These are phyloP conservation scores for Fusarium floridanum DNA, from an alignment of 2,329 filamentous ascomycete species.

Conservation along the genomic window DNA sequence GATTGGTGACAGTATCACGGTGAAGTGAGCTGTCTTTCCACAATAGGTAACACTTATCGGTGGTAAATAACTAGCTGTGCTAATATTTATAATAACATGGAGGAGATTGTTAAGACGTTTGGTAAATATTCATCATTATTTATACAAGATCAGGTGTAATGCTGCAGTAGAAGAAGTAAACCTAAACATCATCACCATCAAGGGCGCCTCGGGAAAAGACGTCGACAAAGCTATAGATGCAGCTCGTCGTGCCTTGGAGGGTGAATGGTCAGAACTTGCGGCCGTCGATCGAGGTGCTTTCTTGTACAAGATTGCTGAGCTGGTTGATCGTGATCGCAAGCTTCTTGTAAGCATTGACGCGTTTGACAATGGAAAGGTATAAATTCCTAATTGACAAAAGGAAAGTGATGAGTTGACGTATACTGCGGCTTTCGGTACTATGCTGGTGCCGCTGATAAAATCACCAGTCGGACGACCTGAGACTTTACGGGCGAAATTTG, in stretches of 20 bases:
- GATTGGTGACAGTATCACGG: no score
- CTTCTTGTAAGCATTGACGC: conserved; percentile 29
- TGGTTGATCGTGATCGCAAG: conserved; percentile 23
- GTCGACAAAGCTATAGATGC: conserved; percentile 18
- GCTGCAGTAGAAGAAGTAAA: no score
- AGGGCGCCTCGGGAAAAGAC: conserved; percentile 21
- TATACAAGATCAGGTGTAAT: not conserved
- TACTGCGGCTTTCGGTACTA: not conserved
- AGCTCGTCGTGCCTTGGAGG: conserved; percentile 22
- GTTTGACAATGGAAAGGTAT: conserved; percentile 42
- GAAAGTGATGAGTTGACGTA: conserved; percentile 16
- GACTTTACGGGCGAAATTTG: conserved; percentile 72
- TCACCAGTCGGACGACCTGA: conserved; percentile 76
- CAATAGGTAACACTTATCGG: no score
- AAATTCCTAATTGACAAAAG: not conserved
- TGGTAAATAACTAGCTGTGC: no score
- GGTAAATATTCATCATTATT: not conserved
- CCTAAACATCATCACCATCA: not conserved
- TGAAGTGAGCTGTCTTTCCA: no score
- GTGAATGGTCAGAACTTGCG: conserved; percentile 22
- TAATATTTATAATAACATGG: no score
- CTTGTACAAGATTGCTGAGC: conserved; percentile 23
- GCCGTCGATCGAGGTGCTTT: conserved; percentile 13
- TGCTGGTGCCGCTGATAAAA: conserved; percentile 76
- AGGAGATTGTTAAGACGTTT: not conserved